These are phyloP conservation scores for Boletus vinaceobasis DNA, from an alignment of 768 basidiomycete species.

Conservation along the genomic window DNA sequence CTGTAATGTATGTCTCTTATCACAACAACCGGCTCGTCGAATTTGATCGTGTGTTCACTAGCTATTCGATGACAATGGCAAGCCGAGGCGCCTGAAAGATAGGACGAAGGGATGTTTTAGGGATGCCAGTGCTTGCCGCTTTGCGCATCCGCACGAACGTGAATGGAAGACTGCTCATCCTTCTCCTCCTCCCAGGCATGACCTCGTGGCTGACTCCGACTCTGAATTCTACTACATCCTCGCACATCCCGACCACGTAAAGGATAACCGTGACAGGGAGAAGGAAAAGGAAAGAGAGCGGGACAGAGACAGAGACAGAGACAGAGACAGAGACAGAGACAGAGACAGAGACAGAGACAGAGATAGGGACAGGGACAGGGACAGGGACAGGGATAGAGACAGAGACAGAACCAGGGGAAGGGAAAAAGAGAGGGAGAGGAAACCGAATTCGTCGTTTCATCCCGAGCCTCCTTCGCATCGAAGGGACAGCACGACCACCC, in stretches of 20 bases:
- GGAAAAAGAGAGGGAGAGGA: conserved; percentile 12
- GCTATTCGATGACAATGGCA: conserved; percentile 30
- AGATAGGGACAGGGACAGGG: background rate
- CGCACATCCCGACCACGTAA: conserved; percentile 6
- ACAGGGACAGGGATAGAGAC: background rate
- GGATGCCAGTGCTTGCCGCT: conserved; percentile 22
- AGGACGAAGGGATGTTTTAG: conserved; percentile 22
- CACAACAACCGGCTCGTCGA: background rate
- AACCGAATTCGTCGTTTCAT: background rate
- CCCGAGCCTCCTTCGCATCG: conserved; percentile 15
- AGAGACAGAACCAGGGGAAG: background rate
- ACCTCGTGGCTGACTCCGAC: conserved; percentile 19
- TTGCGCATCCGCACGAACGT: conserved; percentile 32
- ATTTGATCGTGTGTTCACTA: conserved; percentile 8
- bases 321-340: background rate
- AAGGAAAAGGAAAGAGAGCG: conserved; percentile 3
- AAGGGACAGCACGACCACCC: conserved; percentile 12
- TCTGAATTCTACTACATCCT: conserved; percentile 22
- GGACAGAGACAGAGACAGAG: background rate
- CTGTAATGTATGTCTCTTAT: conserved; percentile 27
- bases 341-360: background rate
- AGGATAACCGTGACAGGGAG: conserved; percentile 10
- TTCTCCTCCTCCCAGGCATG: conserved; percentile 25
- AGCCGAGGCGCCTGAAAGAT: conserved; percentile 18
- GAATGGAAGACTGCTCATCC: conserved; percentile 30